Base-by-base conservation (phyloP, 1,139 yeast genomes). In the Blastobotrys elegans region DNA sequence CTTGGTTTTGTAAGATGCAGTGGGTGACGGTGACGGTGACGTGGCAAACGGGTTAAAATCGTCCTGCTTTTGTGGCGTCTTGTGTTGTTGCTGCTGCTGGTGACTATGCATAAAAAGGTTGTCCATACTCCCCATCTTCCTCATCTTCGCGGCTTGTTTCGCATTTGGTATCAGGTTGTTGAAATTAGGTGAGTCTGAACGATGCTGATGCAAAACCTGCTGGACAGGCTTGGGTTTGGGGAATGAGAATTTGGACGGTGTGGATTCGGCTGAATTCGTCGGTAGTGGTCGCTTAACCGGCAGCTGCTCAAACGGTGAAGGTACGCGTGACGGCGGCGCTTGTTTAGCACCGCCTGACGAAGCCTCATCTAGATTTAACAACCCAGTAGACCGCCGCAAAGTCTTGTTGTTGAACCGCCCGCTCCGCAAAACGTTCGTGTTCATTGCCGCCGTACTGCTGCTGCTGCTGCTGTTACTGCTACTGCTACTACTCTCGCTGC, bases 331-430 rank as follows among this genome's bases (percentile, higher is more conserved):
- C 17, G 36, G 27, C 3, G 30, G 29, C 14, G 30, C 36, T 4
- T 24, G 4, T 18, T 7, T 16, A 16, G n/a, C n/a, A n/a, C n/a
- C n/a, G n/a, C 24, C 32, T 5, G 49, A 29, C n/a, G 64, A 59
- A 4, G 70, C 69, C 46, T 63, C 64, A 52, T 68, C 73, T 32
- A 70, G 63, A 49, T 70, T 69, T 32, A 70, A 52, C 35, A 69
- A 59, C 2, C 74, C 71, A 21, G 66, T 62, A 2, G 73, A 69
- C 32, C 74, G 60, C 18, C 69, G 62, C 31, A 69, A 54, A 30
- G 69, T 57, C 37, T 40, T 43, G 34, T 41, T 40, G 36, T 21
- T 45, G 36, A 43, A 43, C 27, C 30, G 22, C 11, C 14, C 16
- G 11, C 30, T 43, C 24, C 38, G 6, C n/a, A 34, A n/a, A 16